A percentile compares a stretch with the other conserved stretches of the same genome.
phyloP scores from a whole-genome alignment of 176 grass and related monocot genomes.

The Lolium rigidum region DNA sequence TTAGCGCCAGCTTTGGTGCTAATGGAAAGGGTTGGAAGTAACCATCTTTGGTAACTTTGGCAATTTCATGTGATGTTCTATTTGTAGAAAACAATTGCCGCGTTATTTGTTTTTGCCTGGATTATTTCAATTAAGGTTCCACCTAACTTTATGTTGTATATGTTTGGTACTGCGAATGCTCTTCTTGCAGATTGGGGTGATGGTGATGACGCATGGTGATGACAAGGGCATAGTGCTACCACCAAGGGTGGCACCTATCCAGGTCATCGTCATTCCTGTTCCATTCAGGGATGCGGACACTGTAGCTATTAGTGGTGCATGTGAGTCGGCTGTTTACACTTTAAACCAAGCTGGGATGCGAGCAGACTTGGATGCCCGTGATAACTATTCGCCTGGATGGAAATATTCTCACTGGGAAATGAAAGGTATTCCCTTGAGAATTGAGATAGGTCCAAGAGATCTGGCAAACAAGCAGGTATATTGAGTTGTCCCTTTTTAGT shows the following conservation, averaged over 20 bases:
- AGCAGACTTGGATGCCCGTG: constrained; percentile 69
- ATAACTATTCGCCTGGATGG: constrained; percentile 89
- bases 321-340: constrained; percentile 56
- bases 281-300: constrained; percentile 82
- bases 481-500: background rate
- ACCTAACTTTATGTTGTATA: background rate
- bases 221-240: constrained; percentile 95
- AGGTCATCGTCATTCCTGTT: constrained; percentile 81
- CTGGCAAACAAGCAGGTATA: constrained; percentile 87
- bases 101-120: background rate
- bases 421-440: constrained; percentile 95
- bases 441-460: constrained; percentile 93
- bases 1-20: background rate
- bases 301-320: constrained; percentile 67
- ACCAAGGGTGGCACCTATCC: constrained; percentile 83
- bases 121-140: background rate
- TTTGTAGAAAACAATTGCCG: background rate
- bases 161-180: background rate
- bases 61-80: background rate
- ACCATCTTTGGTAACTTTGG: background rate
- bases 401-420: constrained; percentile 98
- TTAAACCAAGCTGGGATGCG: constrained; percentile 61
- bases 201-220: constrained; percentile 96
- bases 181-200: constrained; percentile 72
- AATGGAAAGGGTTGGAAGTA: background rate